phyloP scores from a whole-genome alignment of 2,329 filamentous ascomycete species.

The Diaporthe nobilis region DNA sequence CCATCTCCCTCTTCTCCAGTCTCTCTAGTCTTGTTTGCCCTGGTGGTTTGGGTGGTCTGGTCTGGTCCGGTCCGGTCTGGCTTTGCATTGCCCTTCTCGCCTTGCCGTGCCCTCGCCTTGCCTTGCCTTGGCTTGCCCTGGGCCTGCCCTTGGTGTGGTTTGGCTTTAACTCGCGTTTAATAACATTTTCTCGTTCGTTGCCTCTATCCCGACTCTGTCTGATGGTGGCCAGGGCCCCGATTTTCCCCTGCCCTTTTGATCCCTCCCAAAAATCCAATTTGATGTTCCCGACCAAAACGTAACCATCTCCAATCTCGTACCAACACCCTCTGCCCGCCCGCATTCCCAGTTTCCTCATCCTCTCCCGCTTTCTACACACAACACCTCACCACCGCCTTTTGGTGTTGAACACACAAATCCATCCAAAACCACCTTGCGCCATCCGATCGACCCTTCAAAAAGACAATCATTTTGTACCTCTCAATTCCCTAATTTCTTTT shows the following conservation, averaged over 20 bases:
- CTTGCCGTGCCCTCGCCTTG: slow-evolving; percentile 12
- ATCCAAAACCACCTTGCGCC: slow-evolving; percentile 50
- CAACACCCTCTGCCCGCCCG: slow-evolving; percentile 49
- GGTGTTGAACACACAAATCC: slow-evolving; percentile 45
- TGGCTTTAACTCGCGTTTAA: slow-evolving; percentile 53
- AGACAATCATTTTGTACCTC: slow-evolving; percentile 52
- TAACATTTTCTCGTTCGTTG: slow-evolving; percentile 40
- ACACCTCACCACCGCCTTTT: slow-evolving; percentile 47
- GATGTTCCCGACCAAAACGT: slow-evolving; percentile 63
- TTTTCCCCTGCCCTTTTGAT: slow-evolving; percentile 57
- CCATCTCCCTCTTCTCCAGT: background rate
- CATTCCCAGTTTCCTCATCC: slow-evolving; percentile 51
- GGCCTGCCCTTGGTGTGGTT: slow-evolving; percentile 20
- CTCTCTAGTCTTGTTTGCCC: slow-evolving; percentile 19
- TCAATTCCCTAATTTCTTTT: slow-evolving; percentile 49
- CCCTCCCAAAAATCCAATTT: slow-evolving; percentile 59
- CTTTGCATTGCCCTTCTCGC: slow-evolving; percentile 6
- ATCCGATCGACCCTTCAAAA: slow-evolving; percentile 54
- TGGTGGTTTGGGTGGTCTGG: slow-evolving; percentile 36
- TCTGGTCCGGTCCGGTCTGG: slow-evolving; percentile 27
- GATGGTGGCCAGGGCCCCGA: slow-evolving; percentile 57
- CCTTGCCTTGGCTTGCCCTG: slow-evolving; percentile 36
- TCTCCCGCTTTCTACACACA: slow-evolving; percentile 48
- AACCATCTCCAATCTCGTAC: slow-evolving; percentile 62
- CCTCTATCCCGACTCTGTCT: slow-evolving; percentile 42